Evolutionary conservation across 1,284 basidiomycete species (phyloP).

Genomic region (Agaricales sp.): DNA sequence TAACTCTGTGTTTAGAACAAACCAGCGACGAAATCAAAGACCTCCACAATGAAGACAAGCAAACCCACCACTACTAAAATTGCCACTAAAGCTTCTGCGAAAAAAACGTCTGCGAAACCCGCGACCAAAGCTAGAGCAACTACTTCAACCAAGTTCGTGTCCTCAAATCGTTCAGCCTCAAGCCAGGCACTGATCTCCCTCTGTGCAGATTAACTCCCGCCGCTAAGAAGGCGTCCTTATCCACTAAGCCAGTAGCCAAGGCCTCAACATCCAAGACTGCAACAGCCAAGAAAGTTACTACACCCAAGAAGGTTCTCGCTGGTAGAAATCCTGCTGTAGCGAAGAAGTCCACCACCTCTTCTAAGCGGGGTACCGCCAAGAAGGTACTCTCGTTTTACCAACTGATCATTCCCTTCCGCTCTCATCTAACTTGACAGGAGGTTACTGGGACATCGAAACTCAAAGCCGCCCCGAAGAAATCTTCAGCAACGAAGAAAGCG

Average conservation of each 20-base stretch:
- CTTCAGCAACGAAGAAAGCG: constrained; percentile 22
- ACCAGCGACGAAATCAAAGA: constrained; percentile 31
- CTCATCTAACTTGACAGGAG: constrained; percentile 22
- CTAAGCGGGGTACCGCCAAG: constrained; percentile 42
- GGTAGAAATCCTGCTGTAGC: constrained; percentile 34
- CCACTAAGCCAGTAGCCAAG: constrained; percentile 9
- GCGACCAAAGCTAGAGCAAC: constrained; percentile 16
- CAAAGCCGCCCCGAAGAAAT: constrained; percentile 27
- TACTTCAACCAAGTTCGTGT: constrained; percentile 8
- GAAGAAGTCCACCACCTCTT: constrained; percentile 37
- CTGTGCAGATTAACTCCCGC: neutral
- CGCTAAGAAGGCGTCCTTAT: constrained; percentile 12
- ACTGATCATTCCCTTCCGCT: constrained; percentile 1
- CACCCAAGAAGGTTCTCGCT: constrained; percentile 25
- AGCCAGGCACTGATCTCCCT: too few relatives aligned
- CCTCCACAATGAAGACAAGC: constrained; percentile 16
- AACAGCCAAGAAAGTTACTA: constrained; percentile 14
- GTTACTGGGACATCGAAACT: constrained; percentile 33
- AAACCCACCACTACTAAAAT: constrained; percentile 14
- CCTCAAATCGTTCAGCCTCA: too few relatives aligned
- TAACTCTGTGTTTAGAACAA: constrained; percentile 38
- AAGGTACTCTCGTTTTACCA: constrained; percentile 27
- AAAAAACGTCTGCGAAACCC: constrained; percentile 13
- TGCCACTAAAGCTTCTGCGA: constrained; percentile 14
- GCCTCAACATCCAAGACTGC: constrained; percentile 10